A percentile compares a stretch with the other conserved stretches of the same genome.
phyloP scores from a whole-genome alignment of 352 stramenopile species.

The Pythium aphanidermatum region DNA sequence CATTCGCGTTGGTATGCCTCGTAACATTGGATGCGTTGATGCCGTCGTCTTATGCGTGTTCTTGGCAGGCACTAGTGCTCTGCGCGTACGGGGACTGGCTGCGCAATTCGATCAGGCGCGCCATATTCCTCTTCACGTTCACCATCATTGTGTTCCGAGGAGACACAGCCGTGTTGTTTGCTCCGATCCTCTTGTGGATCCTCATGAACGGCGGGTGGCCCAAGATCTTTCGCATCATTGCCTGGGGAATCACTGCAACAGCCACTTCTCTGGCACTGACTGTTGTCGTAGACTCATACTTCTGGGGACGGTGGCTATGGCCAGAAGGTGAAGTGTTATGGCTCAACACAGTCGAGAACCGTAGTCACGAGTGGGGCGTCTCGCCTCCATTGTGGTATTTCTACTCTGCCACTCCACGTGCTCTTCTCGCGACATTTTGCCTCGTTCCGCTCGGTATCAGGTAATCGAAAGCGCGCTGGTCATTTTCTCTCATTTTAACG shows the following conservation, averaged over 20 bases:
- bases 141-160: conserved; percentile 96
- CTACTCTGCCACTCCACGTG: conserved; percentile 90
- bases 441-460: conserved; percentile 81
- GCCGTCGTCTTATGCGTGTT: too few species aligned
- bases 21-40: too few species aligned
- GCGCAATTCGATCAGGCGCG: conserved; percentile 32
- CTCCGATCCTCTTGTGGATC: conserved; percentile 89
- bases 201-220: conserved; percentile 64
- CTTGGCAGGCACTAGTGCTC: conserved; percentile 47
- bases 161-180: conserved; percentile 95
- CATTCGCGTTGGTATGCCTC: conserved; percentile 94
- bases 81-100: conserved; percentile 61
- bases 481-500: not conserved
- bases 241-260: conserved; percentile 74
- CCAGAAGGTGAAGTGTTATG: conserved; percentile 98
- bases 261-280: conserved; percentile 75
- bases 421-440: conserved; percentile 70
- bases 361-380: conserved; percentile 96
- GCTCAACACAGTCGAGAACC: conserved; percentile 96
- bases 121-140: conserved; percentile 85
- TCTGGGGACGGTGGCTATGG: conserved; percentile 94
- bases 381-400: conserved; percentile 97
- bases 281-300: conserved; percentile 90
- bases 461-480: conserved; percentile 28
- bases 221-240: conserved; percentile 67